These are phyloP conservation scores for Pythium pyrilobum DNA, from an alignment of 352 stramenopile species.

Conservation along the genomic window DNA sequence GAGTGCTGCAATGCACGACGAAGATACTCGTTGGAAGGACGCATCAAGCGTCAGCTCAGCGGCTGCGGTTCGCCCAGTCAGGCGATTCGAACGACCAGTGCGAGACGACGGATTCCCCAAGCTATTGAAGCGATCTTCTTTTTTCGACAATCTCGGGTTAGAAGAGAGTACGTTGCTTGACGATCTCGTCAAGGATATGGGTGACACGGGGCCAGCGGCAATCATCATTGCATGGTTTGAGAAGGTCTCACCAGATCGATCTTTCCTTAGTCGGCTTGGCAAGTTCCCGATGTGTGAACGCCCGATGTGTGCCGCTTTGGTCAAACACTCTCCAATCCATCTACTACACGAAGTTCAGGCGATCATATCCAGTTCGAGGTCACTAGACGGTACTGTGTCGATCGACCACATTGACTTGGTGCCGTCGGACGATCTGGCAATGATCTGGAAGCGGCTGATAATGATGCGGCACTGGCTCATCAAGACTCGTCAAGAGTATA, in stretches of 20 bases:
- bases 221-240: conserved; percentile 75
- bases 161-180: conserved; percentile 48
- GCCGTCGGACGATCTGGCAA: conserved; percentile 64
- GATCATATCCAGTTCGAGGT: conserved; percentile 47
- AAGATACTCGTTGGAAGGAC: conserved; percentile 14
- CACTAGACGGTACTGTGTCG: conserved; percentile 13
- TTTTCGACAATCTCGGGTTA: conserved; percentile 22
- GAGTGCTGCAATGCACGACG: conserved; percentile 12
- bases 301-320: conserved; percentile 64
- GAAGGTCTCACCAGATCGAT: conserved; percentile 64
- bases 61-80: not conserved
- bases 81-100: conserved; percentile 7
- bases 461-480: conserved; percentile 83
- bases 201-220: conserved; percentile 42
- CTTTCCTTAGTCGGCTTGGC: conserved; percentile 70
- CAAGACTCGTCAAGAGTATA: conserved; percentile 74
- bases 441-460: conserved; percentile 78
- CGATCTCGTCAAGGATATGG: conserved; percentile 55
- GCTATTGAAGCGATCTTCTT: conserved; percentile 20
- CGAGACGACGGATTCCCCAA: conserved; percentile 5
- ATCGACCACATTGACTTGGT: conserved; percentile 48
- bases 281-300: conserved; percentile 68
- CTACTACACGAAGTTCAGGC: conserved; percentile 74
- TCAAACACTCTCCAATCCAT: conserved; percentile 74
- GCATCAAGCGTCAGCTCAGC: not conserved